Conservation (phyloP, 2,329 filamentous ascomycete species). For the Chrysoporthe austroafricana region DNA sequence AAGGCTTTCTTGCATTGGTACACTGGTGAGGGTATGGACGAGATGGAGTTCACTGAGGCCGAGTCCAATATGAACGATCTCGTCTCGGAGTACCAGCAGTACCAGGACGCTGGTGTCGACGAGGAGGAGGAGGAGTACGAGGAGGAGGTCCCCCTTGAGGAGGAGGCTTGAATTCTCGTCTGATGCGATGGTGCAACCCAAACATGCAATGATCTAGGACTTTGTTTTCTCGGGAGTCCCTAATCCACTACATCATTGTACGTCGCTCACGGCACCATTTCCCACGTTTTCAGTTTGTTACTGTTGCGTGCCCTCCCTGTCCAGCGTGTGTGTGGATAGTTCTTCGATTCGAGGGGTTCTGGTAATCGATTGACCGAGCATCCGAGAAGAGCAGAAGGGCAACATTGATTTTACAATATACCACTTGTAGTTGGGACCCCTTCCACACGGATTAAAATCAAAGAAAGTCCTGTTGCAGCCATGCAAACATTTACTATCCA, state of each 20-base stretch:
- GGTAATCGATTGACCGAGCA: slow-evolving; percentile 23
- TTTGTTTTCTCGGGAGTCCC: slow-evolving; percentile 6
- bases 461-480: slow-evolving; percentile 9
- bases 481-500: background rate
- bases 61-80: slow-evolving; percentile 99
- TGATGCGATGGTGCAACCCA: slow-evolving; percentile 12
- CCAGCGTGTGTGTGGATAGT: slow-evolving; percentile 18
- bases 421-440: slow-evolving; percentile 27
- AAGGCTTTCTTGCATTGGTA: slow-evolving; percentile 99
- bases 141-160: slow-evolving; percentile 79
- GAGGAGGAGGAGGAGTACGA: slow-evolving; percentile 89
- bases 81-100: slow-evolving; percentile 99
- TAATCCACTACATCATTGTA: slow-evolving; percentile 27
- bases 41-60: slow-evolving; percentile 99
- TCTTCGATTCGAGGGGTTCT: slow-evolving; percentile 26
- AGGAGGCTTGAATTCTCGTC: slow-evolving; percentile 50
- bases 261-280: slow-evolving; percentile 14
- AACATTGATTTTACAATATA: slow-evolving; percentile 29
- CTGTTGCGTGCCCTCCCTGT: slow-evolving; percentile 19
- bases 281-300: slow-evolving; percentile 14
- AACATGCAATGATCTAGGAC: slow-evolving; percentile 23
- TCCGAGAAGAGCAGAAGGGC: slow-evolving; percentile 20
- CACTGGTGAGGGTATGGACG: slow-evolving; percentile 99
- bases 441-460: background rate
- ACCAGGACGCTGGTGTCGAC: slow-evolving; percentile 97